Evolutionary conservation across 805 yeast genomes (phyloP).

Genomic region (Zygoascus tannicola): DNA sequence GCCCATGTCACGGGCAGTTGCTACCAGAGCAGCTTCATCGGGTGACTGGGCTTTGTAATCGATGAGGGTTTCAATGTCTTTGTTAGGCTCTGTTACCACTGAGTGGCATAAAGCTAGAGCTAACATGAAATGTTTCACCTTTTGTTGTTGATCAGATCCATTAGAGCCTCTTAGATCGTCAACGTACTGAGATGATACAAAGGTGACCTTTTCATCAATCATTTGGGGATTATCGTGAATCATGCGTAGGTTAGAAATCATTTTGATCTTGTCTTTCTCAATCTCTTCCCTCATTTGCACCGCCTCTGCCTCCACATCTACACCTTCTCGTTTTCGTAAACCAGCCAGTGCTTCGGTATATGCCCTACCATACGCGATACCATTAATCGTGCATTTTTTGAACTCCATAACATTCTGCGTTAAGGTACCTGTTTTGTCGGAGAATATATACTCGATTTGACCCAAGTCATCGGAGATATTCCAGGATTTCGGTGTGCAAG

Average conservation of each 20-base stretch:
- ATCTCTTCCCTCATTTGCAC: slow-evolving; percentile 39
- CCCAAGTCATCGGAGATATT: slow-evolving; percentile 79
- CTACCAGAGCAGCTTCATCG: slow-evolving; percentile 74
- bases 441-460: slow-evolving; percentile 72
- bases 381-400: slow-evolving; percentile 64
- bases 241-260: slow-evolving; percentile 37
- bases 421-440: slow-evolving; percentile 78
- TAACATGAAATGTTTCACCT: slow-evolving; percentile 54
- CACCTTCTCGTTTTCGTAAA: slow-evolving; percentile 53
- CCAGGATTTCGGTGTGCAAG: slow-evolving; percentile 80
- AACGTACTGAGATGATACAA: slow-evolving; percentile 55
- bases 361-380: slow-evolving; percentile 61
- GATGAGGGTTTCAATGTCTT: slow-evolving; percentile 28
- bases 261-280: slow-evolving; percentile 36
- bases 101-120: slow-evolving; percentile 72
- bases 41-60: slow-evolving; percentile 78
- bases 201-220: slow-evolving; percentile 47
- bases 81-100: slow-evolving; percentile 53
- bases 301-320: slow-evolving; percentile 48
- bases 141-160: slow-evolving; percentile 37
- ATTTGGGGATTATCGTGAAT: slow-evolving; percentile 41
- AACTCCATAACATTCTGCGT: slow-evolving; percentile 83
- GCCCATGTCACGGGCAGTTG: slow-evolving; percentile 71
- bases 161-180: slow-evolving; percentile 39
- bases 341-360: slow-evolving; percentile 72